phyloP scores from a whole-genome alignment of 345 rosid species.

The Passiflora organensis region DNA sequence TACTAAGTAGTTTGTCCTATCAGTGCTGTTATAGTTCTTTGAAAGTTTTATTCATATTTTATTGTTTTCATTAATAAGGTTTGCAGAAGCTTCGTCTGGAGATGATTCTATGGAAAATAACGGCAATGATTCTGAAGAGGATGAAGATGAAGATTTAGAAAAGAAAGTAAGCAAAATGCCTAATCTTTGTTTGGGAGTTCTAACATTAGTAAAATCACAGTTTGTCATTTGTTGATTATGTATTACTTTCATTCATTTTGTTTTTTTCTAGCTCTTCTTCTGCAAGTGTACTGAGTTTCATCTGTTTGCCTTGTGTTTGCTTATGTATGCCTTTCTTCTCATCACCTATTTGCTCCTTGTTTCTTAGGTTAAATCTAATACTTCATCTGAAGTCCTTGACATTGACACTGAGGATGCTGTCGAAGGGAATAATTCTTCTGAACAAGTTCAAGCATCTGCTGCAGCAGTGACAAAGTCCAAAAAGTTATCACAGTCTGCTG shows the following conservation, averaged over 20 bases:
- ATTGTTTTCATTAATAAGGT: conserved; percentile 37
- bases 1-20: conserved; percentile 4
- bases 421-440: conserved; percentile 14
- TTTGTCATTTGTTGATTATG: not conserved
- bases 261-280: conserved; percentile 6
- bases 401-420: conserved; percentile 16
- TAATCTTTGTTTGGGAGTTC: conserved; percentile 14
- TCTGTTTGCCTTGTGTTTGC: not conserved
- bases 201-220: conserved; percentile 19
- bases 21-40: conserved; percentile 5
- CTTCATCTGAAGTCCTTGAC: conserved; percentile 17
- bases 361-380: conserved; percentile 21
- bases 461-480: conserved; percentile 26
- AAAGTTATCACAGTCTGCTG: conserved; percentile 24
- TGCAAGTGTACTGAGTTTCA: not conserved
- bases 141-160: conserved; percentile 42
- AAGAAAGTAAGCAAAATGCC: conserved; percentile 31
- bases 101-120: conserved; percentile 44
- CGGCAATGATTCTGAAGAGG: conserved; percentile 29
- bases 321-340: not conserved
- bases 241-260: conserved; percentile 2
- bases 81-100: conserved; percentile 55
- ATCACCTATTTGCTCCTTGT: conserved; percentile 14
- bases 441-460: too few relatives aligned
- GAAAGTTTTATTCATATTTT: not conserved